A percentile compares a stretch with the other conserved stretches of the same genome.
phyloP scores from a whole-genome alignment of 352 stramenopile species.

The Aphanomyces astaci region DNA sequence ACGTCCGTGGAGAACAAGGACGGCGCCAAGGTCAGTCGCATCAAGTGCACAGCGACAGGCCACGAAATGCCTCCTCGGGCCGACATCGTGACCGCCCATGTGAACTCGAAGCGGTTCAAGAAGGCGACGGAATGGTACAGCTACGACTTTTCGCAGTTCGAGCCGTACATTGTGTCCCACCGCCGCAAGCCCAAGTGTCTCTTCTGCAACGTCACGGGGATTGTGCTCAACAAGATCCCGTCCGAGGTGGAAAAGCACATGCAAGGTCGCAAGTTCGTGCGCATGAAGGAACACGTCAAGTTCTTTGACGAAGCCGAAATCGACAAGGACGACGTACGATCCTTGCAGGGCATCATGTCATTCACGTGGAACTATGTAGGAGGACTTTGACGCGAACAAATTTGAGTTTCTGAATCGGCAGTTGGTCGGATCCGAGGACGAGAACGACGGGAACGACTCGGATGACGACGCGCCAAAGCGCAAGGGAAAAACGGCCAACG shows the following conservation, averaged over 20 bases:
- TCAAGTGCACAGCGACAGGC: constrained; percentile 64
- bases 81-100: constrained; percentile 51
- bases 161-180: constrained; percentile 84
- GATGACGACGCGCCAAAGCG: constrained; percentile 50
- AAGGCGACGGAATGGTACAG: constrained; percentile 84
- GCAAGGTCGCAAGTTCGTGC: constrained; percentile 80
- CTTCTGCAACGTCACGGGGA: constrained; percentile 84
- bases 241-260: constrained; percentile 84
- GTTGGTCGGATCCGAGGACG: constrained; percentile 58
- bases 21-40: constrained; percentile 32
- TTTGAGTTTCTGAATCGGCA: constrained; percentile 80
- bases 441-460: constrained; percentile 25
- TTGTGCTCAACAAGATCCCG: constrained; percentile 83
- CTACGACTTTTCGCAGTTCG: constrained; percentile 86
- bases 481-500: constrained; percentile 33
- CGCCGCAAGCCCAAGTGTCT: constrained; percentile 73
- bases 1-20: constrained; percentile 15
- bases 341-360: neutral
- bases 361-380: neutral
- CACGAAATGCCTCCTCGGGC: constrained; percentile 68
- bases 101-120: constrained; percentile 70
- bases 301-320: constrained; percentile 35
- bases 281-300: constrained; percentile 67
- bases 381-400: constrained; percentile 58
- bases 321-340: constrained; percentile 22